phyloP scores from a whole-genome alignment of 257 asterid species.

The Solanum microdontum region DNA sequence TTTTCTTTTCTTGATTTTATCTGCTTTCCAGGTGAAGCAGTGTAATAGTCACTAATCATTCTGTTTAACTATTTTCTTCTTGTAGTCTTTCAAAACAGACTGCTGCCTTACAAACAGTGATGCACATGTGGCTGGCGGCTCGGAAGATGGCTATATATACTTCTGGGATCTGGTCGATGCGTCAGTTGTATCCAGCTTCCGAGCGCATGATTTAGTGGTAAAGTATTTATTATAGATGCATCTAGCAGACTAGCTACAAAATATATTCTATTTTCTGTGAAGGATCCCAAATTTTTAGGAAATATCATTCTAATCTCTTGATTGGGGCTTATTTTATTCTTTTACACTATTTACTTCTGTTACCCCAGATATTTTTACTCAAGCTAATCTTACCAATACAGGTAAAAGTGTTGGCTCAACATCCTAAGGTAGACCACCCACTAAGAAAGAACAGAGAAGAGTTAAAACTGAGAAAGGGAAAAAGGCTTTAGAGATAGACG shows the following conservation, averaged over 20 bases:
- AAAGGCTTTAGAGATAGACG: not conserved
- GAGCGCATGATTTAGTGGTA: slow-evolving; percentile 93
- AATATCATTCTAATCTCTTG: not conserved
- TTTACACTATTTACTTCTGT: not conserved
- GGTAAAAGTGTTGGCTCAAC: not conserved
- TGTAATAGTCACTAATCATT: not conserved
- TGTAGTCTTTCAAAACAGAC: slow-evolving; percentile 85
- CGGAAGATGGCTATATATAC: slow-evolving; percentile 84
- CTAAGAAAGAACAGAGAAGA: not conserved
- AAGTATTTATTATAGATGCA: not conserved
- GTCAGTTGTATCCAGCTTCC: slow-evolving; percentile 50
- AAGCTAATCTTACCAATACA: not conserved
- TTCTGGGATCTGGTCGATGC: slow-evolving; percentile 98
- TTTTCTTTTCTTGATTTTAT: not conserved
- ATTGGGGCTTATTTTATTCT: not conserved
- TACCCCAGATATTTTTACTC: not conserved
- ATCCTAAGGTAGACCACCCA: not conserved
- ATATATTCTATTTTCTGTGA: not conserved
- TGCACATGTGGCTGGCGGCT: slow-evolving; percentile 86
- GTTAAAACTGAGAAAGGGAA: not conserved
- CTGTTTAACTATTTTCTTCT: not conserved
- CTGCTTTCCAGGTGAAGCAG: not conserved
- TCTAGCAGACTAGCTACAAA: not conserved
- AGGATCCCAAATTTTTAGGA: not conserved
- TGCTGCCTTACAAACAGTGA: slow-evolving; percentile 90